Conservation (phyloP, 2,329 filamentous ascomycete species). For the Helminthosporium solani region DNA sequence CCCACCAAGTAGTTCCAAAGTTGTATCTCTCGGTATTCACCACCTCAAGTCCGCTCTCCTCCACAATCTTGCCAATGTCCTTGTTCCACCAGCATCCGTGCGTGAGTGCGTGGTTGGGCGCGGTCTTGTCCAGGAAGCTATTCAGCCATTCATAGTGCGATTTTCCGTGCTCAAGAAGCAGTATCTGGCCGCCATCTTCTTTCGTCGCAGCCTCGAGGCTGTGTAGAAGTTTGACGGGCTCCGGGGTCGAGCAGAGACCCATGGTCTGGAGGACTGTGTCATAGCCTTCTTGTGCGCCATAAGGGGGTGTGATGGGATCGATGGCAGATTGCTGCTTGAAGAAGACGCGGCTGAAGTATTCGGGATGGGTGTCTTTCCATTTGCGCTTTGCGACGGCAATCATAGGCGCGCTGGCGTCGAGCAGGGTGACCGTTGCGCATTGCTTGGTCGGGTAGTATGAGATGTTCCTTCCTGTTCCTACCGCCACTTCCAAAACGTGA, state of each 20-base stretch:
- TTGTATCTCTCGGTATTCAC: conserved; percentile 49
- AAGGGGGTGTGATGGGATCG: conserved; percentile 46
- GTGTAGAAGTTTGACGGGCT: conserved; percentile 47
- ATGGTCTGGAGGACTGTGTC: conserved; percentile 55
- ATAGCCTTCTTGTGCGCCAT: conserved; percentile 44
- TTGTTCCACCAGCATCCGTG: conserved; percentile 57
- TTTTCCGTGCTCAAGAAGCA: conserved; percentile 54
- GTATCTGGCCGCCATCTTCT: conserved; percentile 46
- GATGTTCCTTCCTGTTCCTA: conserved; percentile 52
- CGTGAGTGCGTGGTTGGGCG: conserved; percentile 49
- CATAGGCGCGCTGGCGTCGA: conserved; percentile 52
- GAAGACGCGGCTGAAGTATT: conserved; percentile 40
- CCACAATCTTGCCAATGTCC: conserved; percentile 51
- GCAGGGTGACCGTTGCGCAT: conserved; percentile 48
- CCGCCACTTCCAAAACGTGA: conserved; percentile 52
- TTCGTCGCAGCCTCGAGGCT: conserved; percentile 48
- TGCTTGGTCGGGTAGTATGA: conserved; percentile 46
- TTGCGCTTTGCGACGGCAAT: conserved; percentile 51
- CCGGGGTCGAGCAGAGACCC: conserved; percentile 52
- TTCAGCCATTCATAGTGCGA: conserved; percentile 52
- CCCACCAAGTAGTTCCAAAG: conserved; percentile 53
- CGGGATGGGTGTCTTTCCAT: conserved; percentile 46
- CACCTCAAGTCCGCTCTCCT: conserved; percentile 50
- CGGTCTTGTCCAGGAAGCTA: conserved; percentile 47
- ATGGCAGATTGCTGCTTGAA: conserved; percentile 50